Evolutionary conservation across 345 rosid genomes (phyloP), one percentile per base, ranked within the genome.

Genomic region (Pugionium cornutum): DNA sequence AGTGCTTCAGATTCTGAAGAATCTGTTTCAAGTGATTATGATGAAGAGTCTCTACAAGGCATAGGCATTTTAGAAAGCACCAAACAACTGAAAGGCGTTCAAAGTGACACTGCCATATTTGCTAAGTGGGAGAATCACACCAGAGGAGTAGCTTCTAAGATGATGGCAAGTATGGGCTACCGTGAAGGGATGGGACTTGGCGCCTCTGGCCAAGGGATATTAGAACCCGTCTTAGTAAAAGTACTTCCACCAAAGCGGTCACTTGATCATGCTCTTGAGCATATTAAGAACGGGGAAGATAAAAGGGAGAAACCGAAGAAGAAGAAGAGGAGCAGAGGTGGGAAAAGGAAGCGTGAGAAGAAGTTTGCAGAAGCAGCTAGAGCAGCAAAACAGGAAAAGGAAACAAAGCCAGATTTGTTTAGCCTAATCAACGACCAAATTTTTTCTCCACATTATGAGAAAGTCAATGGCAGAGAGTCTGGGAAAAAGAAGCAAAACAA

Each of bases 71-170:
- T 82, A 44, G 89, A 75, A 56, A 77, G 77, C 82, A 70, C 79
- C 48, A 61, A 76, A 52, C 78, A 62, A 64, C 82, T 65, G 69
- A 84, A 81, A 68, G 96, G 96, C 9, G 51, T 86, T 47, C 99
- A 85, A 76, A 88, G 77, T 6, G 95, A 86, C 27, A 94, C 97
- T 18, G 80, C 81, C 34, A 69, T 86, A 68, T 92, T 92, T 77
- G 92, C 97, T 0, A 86, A 81, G 62, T 94, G 99, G 99, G 99
- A 94, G 81, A 94, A 88, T 66, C 97, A 90, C 81, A 88, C 97
- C 0, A 79, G 97, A 31, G 99, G 97, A 6, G 75, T 90, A 67
- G 97, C 99, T 52, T 94, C 97, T 28, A 90, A 86, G 88, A 84
- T 90, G 96, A 90, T 90, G 99, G 95, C 91, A 44, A 88, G 55